Evolutionary conservation across 352 stramenopile genomes (phyloP).

Genomic region (Blastocystis sp.): DNA sequence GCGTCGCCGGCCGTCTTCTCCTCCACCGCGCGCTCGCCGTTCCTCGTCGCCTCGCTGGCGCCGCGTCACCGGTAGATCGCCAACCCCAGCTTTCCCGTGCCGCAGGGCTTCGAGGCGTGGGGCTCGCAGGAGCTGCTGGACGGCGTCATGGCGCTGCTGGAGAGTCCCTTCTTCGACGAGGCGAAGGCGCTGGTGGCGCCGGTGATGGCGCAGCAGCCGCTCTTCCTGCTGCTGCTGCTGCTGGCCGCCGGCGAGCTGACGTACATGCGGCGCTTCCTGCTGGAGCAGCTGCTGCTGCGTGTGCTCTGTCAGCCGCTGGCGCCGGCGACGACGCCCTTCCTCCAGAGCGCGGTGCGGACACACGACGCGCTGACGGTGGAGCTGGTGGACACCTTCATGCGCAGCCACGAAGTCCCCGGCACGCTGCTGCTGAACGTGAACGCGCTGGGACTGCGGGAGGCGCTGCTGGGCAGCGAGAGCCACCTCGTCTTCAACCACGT

Average conservation of each 20-base stretch:
- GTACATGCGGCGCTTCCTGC: conserved; percentile 27
- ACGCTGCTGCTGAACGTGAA: conserved; percentile 12
- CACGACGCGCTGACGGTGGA: not conserved
- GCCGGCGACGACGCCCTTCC: not conserved
- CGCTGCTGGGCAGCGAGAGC: not conserved
- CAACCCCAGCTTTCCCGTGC: not conserved
- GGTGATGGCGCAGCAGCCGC: not conserved
- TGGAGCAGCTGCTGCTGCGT: conserved; percentile 1
- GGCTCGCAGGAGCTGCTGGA: not conserved
- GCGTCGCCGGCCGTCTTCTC: not conserved
- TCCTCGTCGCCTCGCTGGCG: not conserved
- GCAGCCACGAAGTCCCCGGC: not conserved
- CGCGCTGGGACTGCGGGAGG: not conserved
- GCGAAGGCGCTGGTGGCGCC: conserved; percentile 13
- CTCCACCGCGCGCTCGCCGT: not conserved
- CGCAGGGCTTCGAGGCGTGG: not conserved
- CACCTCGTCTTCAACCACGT: conserved; percentile 37
- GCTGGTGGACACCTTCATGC: conserved; percentile 6
- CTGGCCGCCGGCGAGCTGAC: not conserved
- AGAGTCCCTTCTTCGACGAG: conserved; percentile 5
- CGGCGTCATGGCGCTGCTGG: not conserved
- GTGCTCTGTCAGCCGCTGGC: not conserved
- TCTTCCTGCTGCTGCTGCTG: not conserved
- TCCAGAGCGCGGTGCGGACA: not conserved
- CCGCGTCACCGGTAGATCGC: not conserved